Evolutionary conservation across 306 rosid species (phyloP), one percentile per base, ranked within the genome.

Genomic region (Vigna radiata): DNA sequence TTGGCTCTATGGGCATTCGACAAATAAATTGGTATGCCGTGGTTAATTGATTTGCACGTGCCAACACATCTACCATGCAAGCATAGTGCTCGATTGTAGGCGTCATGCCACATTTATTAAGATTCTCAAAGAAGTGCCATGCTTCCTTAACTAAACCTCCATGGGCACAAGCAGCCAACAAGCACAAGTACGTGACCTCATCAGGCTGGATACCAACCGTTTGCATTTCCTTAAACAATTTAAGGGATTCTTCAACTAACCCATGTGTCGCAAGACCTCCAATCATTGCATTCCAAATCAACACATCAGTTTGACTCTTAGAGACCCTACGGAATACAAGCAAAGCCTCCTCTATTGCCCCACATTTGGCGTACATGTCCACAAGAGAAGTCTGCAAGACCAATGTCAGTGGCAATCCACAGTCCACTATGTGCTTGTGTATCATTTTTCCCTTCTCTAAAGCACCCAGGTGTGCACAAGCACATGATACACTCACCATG

Each of bases 321-420:
- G 83, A 48, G 81, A 79, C 74, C 53, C 81, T 48, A 18, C 10
- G 82, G 63, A 92, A 92, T 16, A 86, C 88, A 31, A 56, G 16
- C 70, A 90, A 74, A 75, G 97, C 96, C 71, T 92, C 97, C 27
- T 85, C 75, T 80, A 90, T 76, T 13, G 91, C 96, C 68, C 96
- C 96, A 70, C 96, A 92, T 82, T 92, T 92, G 65, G 93, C 90
- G 83, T 92, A 90, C 97, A 90, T 92, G 82, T 92, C 96, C 72
- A 92, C 91, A 4, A 92, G 86, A 54, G 97, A 90, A 41, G 97
- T 92, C 25, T 50, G 91, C 83, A 90, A 80, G 60, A 78, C 87
- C 79, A 90, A n/a, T 25, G 90, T 90, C 27, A 82, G 21, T 15
- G 86, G 91, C 80, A 90, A 80, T 79, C 77, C 66, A 49, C 85